These are phyloP conservation scores for Zymoseptoria crescenta DNA, from an alignment of 2,329 filamentous ascomycete genomes.

Conservation along the genomic window DNA sequence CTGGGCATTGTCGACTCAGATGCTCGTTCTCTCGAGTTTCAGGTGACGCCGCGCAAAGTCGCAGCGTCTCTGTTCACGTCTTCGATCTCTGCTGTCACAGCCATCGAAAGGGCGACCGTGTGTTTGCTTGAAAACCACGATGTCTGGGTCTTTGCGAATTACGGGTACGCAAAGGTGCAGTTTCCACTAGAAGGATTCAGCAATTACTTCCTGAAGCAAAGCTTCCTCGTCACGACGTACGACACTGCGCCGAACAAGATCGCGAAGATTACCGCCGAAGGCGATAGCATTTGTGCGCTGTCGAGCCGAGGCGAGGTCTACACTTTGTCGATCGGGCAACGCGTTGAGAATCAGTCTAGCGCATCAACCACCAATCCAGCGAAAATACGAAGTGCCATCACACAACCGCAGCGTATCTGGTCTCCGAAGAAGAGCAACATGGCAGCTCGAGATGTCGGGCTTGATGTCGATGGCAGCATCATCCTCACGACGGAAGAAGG, in stretches of 20 bases:
- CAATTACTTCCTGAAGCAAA: constrained; percentile 60
- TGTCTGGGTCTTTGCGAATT: constrained; percentile 91
- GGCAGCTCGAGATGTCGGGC: constrained; percentile 77
- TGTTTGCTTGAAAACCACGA: constrained; percentile 79
- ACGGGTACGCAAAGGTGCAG: constrained; percentile 83
- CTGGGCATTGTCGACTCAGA: constrained; percentile 91
- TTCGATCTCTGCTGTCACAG: constrained; percentile 68
- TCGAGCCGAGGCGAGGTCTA: constrained; percentile 81
- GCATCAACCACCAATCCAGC: constrained; percentile 85
- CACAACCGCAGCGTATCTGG: constrained; percentile 76
- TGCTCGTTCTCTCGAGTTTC: constrained; percentile 80
- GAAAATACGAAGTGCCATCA: constrained; percentile 79
- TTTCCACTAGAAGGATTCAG: constrained; percentile 71
- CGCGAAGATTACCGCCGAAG: constrained; percentile 69
- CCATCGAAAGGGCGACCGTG: constrained; percentile 82
- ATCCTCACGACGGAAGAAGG: constrained; percentile 90
- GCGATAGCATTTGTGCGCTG: constrained; percentile 84
- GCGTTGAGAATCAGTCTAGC: constrained; percentile 51
- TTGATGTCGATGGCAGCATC: constrained; percentile 88
- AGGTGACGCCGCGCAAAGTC: constrained; percentile 74
- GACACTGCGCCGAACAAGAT: constrained; percentile 61
- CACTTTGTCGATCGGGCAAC: constrained; percentile 68
- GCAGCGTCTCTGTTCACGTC: constrained; percentile 73
- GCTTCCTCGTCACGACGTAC: constrained; percentile 58
- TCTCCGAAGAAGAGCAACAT: constrained; percentile 73